These are phyloP conservation scores for Herpetomonas samuelpessoai DNA, from an alignment of 208 protist genomes.

Conservation along the genomic window DNA sequence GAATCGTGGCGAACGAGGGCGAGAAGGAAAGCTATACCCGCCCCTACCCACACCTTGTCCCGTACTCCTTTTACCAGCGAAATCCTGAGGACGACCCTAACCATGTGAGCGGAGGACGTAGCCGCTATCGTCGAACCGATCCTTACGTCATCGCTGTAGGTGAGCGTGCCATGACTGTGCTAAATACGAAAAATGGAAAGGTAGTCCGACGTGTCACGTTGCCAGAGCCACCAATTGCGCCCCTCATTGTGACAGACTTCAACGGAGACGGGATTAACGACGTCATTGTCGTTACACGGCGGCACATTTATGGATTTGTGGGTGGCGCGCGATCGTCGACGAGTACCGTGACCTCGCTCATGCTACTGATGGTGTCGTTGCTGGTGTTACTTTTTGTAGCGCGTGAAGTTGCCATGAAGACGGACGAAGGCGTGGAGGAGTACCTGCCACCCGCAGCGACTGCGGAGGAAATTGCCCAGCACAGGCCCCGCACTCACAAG, in stretches of 20 bases:
- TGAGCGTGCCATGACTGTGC: constrained; percentile 44
- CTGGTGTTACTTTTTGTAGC: constrained; percentile 70
- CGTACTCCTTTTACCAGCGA: constrained; percentile 62
- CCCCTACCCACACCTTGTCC: constrained; percentile 64
- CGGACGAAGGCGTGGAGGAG: constrained; percentile 22
- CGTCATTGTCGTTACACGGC: constrained; percentile 68
- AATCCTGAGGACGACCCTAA: constrained; percentile 41
- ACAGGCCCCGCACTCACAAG: constrained; percentile 22
- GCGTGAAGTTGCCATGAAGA: constrained; percentile 35
- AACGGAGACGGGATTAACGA: constrained; percentile 88
- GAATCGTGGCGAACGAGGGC: constrained; percentile 2
- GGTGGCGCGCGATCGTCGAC: constrained; percentile 57
- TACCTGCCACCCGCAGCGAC: constrained; percentile 28
- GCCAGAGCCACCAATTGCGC: constrained; percentile 50
- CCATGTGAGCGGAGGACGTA: constrained; percentile 37
- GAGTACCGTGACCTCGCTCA: constrained; percentile 60
- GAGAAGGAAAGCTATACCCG: constrained; percentile 22
- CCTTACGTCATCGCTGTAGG: constrained; percentile 85
- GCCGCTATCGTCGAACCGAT: constrained; percentile 51
- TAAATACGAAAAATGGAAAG: constrained; percentile 63
- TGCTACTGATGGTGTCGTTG: constrained; percentile 69
- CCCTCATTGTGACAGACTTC: constrained; percentile 80
- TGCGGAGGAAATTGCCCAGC: constrained; percentile 15
- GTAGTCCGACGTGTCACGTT: constrained; percentile 60
- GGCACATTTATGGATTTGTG: constrained; percentile 72